These are phyloP conservation scores for Dalbergia cultrata DNA, from an alignment of 306 rosid genomes.

Conservation along the genomic window DNA sequence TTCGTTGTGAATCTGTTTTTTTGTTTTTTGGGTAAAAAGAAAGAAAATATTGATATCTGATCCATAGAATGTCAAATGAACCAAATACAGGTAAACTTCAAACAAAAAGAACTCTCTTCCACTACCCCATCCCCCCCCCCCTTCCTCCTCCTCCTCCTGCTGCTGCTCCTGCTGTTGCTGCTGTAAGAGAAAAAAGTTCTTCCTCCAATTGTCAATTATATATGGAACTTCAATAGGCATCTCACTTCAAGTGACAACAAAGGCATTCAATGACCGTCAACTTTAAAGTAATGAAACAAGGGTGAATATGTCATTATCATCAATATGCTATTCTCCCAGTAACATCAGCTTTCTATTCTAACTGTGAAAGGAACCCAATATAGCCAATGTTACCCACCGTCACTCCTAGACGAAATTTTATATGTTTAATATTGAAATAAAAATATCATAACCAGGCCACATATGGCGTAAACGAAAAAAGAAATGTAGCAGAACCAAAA, in stretches of 20 bases:
- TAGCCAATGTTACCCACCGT: constrained; percentile 17
- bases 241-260: not conserved
- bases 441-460: not conserved
- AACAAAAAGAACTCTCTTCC: constrained; percentile 7
- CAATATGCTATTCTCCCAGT: constrained; percentile 14
- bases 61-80: constrained; percentile 30
- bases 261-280: not conserved
- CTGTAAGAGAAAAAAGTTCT: too few species aligned
- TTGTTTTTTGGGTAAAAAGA: too few species aligned
- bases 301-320: constrained; percentile 4
- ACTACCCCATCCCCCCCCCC: not conserved
- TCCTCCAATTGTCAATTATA: not conserved
- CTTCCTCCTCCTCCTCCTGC: too few species aligned
- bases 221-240: not conserved
- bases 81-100: constrained; percentile 22
- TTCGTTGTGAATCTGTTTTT: too few species aligned
- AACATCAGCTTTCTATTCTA: constrained; percentile 24
- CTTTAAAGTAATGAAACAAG: constrained; percentile 10
- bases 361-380: constrained; percentile 11
- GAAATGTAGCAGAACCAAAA: constrained; percentile 25
- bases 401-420: constrained; percentile 25
- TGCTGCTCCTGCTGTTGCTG: too few species aligned
- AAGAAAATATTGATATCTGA: constrained; percentile 6
- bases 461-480: not conserved
- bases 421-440: constrained; percentile 23